phyloP scores from a whole-genome alignment of 2,329 filamentous ascomycete genomes.

The Scortechinia acanthostroma region DNA sequence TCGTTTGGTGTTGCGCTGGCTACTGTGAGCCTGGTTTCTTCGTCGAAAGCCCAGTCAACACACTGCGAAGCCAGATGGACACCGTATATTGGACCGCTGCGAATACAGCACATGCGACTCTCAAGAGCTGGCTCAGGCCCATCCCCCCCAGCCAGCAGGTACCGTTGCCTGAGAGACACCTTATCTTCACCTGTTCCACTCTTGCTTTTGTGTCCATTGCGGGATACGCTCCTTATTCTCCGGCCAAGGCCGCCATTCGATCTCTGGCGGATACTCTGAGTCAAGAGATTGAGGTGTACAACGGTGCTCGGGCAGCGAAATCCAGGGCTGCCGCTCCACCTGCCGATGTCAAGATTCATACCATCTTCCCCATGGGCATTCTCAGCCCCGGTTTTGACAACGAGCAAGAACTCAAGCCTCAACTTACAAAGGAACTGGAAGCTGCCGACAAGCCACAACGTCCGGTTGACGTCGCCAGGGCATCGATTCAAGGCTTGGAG shows the following conservation, averaged over 20 bases:
- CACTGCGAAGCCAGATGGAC: slow-evolving; percentile 24
- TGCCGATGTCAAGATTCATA: slow-evolving; percentile 45
- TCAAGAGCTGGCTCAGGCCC: slow-evolving; percentile 16
- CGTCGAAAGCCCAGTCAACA: slow-evolving; percentile 20
- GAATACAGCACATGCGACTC: slow-evolving; percentile 24
- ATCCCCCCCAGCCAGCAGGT: background rate
- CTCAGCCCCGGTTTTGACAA: slow-evolving; percentile 41
- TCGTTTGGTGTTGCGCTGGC: slow-evolving; percentile 63
- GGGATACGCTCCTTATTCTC: slow-evolving; percentile 60
- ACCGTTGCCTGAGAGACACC: slow-evolving; percentile 34
- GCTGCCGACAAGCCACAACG: slow-evolving; percentile 25
- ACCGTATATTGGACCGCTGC: slow-evolving; percentile 28
- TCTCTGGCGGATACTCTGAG: slow-evolving; percentile 57
- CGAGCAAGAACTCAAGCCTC: slow-evolving; percentile 25
- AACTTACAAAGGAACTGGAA: slow-evolving; percentile 25
- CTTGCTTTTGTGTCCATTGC: slow-evolving; percentile 54
- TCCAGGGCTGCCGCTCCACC: background rate
- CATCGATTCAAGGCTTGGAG: slow-evolving; percentile 50
- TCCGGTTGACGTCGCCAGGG: slow-evolving; percentile 50
- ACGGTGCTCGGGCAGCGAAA: slow-evolving; percentile 7
- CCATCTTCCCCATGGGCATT: slow-evolving; percentile 61
- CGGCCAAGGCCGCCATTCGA: slow-evolving; percentile 61
- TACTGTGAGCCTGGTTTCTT: slow-evolving; percentile 42
- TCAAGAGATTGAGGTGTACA: slow-evolving; percentile 40
- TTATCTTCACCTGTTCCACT: slow-evolving; percentile 63